Evolutionary conservation across 1,284 basidiomycete genomes (phyloP).

Genomic region (Caloboletus firmus): DNA sequence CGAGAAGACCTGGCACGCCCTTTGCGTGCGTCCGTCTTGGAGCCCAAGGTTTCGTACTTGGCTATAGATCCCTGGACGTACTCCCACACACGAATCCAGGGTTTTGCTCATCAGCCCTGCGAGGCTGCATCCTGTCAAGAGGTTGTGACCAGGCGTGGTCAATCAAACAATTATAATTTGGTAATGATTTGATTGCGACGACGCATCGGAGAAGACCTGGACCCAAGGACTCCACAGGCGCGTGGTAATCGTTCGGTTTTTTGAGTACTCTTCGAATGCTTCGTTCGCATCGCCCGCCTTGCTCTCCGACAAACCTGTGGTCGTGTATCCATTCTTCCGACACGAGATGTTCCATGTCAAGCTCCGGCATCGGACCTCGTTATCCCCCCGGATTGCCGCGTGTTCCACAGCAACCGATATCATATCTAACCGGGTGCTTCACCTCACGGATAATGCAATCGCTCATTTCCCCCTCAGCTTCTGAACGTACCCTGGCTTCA

Average conservation of each 20-base stretch:
- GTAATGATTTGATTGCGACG: slow-evolving; percentile 20
- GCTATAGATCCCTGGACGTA: slow-evolving; percentile 9
- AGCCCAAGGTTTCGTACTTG: slow-evolving; percentile 14
- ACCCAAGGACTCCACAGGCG: slow-evolving; percentile 29
- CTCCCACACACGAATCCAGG: slow-evolving; percentile 21
- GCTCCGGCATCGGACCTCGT: slow-evolving; percentile 29
- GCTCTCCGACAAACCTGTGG: slow-evolving; percentile 21
- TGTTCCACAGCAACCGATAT: slow-evolving; percentile 12
- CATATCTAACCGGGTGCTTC: slow-evolving; percentile 30
- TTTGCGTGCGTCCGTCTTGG: slow-evolving; percentile 28
- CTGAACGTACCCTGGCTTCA: slow-evolving; percentile 1
- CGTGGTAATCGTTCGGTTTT: slow-evolving; percentile 27
- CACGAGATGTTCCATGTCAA: slow-evolving; percentile 4
- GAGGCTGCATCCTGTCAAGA: slow-evolving; percentile 13
- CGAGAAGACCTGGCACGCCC: slow-evolving; percentile 27
- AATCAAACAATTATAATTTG: slow-evolving; percentile 17
- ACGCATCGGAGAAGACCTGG: slow-evolving; percentile 26
- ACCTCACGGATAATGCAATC: slow-evolving; percentile 6
- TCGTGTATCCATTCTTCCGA: slow-evolving; percentile 6
- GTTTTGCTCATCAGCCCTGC: slow-evolving; percentile 26
- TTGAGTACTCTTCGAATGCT: slow-evolving; percentile 7
- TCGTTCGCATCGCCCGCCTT: slow-evolving; percentile 1
- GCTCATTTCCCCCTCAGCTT: slow-evolving; percentile 19
- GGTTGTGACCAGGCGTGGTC: slow-evolving; percentile 10
- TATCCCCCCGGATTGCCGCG: slow-evolving; percentile 18